A percentile compares a stretch with the other conserved stretches of the same genome.
These are phyloP conservation scores for Cornus suecica DNA, from an alignment of 148 eudicot genomes.

Conservation along the genomic window DNA sequence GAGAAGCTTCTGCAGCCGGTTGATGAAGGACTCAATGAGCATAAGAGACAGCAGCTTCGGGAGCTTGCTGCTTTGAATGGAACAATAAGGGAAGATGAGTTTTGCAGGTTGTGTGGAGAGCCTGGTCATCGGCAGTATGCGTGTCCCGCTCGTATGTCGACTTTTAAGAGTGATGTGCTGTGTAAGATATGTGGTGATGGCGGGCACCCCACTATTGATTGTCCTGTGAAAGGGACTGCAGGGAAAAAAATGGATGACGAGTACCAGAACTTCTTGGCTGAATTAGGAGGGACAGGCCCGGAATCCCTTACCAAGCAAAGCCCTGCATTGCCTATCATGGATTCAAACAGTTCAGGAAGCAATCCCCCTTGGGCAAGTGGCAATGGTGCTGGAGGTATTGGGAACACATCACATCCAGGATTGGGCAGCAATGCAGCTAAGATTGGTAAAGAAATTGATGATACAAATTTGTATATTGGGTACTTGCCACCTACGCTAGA, in stretches of 20 bases:
- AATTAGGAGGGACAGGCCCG: slow-evolving; percentile 12
- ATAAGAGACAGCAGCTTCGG: slow-evolving; percentile 19
- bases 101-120: slow-evolving; percentile 19
- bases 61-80: slow-evolving; percentile 21
- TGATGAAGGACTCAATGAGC: slow-evolving; percentile 21
- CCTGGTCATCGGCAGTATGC: slow-evolving; percentile 21
- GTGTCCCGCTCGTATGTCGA: slow-evolving; percentile 16
- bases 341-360: slow-evolving; percentile 8
- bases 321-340: slow-evolving; percentile 15
- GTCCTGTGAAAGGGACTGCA: slow-evolving; percentile 14
- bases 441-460: slow-evolving; percentile 20
- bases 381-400: not conserved
- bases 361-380: not conserved
- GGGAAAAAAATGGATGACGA: slow-evolving; percentile 21
- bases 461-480: slow-evolving; percentile 20
- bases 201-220: slow-evolving; percentile 18
- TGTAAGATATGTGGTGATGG: slow-evolving; percentile 24
- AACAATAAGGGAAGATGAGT: slow-evolving; percentile 16
- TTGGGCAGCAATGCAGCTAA: not conserved
- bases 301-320: slow-evolving; percentile 9
- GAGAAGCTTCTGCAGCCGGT: slow-evolving; percentile 20
- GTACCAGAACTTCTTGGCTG: slow-evolving; percentile 18
- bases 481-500: slow-evolving; percentile 15
- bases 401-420: slow-evolving; percentile 1
- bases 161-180: slow-evolving; percentile 20